Base-by-base conservation (phyloP, 352 stramenopile species). In the Pythium inflatum region DNA sequence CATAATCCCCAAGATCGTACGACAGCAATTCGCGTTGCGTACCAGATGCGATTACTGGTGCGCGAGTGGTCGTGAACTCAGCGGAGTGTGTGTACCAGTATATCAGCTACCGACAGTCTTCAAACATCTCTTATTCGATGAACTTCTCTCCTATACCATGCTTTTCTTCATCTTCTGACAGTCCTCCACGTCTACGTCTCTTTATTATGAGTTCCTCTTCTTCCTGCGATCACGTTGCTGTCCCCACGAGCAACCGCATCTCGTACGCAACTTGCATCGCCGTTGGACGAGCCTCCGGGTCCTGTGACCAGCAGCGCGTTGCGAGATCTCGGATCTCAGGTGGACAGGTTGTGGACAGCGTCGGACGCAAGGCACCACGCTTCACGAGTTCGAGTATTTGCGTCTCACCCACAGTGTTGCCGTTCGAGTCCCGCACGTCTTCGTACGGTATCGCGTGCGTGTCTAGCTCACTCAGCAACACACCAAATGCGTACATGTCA, bases 401-500 rank as follows among this genome's bases (percentile, higher is more conserved):
- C 6, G 66, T 67, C 45, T 90, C 85, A 0, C 74, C 73, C 20
- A 93, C 51, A 12, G 79, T 76, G 34, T 79, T 45, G 24, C 86
- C 82, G 41, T 80, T 90, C 13, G 82, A 89, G 0, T 86, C 53
- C 22, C 76, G 81, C 8, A 91, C 68, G 33, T 91, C 82, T 5
- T 74, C 85, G 60, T 90, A 93, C 5, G 86, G 86, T 13, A 85
- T 65, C 55, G 91, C 79, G 56, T 92, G 83, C 33, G 67, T 90
- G 59, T 92, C 86, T 5, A 93, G 66, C 71, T 93, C 86, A 7
- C 75, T 81, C 7, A 93, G 40, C 48, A 93, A 86, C 12, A 90
- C 74, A 16, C 86, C 86, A 31, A 94, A 91, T 46, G 86, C 80
- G 66, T 92, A 94, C 54, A 94, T 77, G 53, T 94, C 86, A 7